A percentile compares a stretch with the other conserved stretches of the same genome.
phyloP scores from a whole-genome alignment of 768 basidiomycete species.

The Pholiota conissans region DNA sequence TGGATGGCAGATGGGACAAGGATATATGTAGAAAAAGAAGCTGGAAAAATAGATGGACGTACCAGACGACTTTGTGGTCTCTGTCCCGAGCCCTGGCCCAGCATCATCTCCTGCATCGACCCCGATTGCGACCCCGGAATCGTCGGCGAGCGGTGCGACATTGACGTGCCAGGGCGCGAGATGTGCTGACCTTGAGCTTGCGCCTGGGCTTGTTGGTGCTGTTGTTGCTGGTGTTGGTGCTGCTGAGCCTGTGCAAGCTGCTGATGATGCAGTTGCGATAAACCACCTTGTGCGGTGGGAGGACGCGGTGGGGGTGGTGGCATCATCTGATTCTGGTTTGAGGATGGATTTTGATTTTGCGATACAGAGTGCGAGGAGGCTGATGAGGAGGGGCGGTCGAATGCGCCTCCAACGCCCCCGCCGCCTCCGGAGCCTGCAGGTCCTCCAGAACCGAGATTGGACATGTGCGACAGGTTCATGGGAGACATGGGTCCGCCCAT shows the following conservation, averaged over 20 bases:
- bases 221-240: neutral
- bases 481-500: constrained; percentile 2
- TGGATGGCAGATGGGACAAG: no score
- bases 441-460: no score
- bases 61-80: constrained; percentile 23
- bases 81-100: constrained; percentile 9
- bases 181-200: constrained; percentile 10
- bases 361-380: constrained; percentile 23
- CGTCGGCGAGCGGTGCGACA: constrained; percentile 30
- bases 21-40: constrained; percentile 1
- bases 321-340: constrained; percentile 28
- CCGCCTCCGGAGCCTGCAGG: no score
- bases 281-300: constrained; percentile 20
- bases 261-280: constrained; percentile 1
- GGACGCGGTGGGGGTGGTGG: constrained; percentile 31
- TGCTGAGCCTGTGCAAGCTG: neutral
- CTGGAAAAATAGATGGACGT: neutral
- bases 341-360: constrained; percentile 1
- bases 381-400: constrained; percentile 24
- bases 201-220: constrained; percentile 13
- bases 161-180: constrained; percentile 27
- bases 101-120: constrained; percentile 18
- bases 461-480: constrained; percentile 14
- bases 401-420: no score
- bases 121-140: constrained; percentile 18